Conservation (phyloP, 345 rosid genomes). For the Sisymbrium irio region DNA sequence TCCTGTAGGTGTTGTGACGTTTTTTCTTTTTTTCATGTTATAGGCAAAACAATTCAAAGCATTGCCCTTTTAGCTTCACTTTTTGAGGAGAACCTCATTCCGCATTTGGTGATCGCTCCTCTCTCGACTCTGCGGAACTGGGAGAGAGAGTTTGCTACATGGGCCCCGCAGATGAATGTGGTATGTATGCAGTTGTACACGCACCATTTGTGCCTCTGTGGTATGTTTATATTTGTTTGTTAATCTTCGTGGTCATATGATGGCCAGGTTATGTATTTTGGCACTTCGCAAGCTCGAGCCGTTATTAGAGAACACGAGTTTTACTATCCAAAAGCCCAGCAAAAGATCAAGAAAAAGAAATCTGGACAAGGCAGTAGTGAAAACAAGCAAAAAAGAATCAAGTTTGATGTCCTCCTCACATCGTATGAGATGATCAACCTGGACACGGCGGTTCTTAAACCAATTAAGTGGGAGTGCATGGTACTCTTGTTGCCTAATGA, state of each 20-base stretch:
- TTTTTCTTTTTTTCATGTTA: constrained; percentile 29
- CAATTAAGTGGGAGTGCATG: constrained; percentile 99
- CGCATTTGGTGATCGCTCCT: constrained; percentile 98
- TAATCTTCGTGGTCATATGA: constrained; percentile 11
- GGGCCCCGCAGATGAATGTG: constrained; percentile 99
- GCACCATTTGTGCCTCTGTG: constrained; percentile 5
- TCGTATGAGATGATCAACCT: constrained; percentile 98
- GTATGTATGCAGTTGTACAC: constrained; percentile 46
- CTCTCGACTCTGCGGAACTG: constrained; percentile 97
- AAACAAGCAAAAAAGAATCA: constrained; percentile 92
- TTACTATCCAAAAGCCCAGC: constrained; percentile 67
- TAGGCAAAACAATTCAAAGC: constrained; percentile 99
- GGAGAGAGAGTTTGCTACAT: constrained; percentile 97
- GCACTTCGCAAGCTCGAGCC: constrained; percentile 80
- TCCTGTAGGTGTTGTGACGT: background rate
- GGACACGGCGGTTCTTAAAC: constrained; percentile 75
- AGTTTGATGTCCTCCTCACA: constrained; percentile 96
- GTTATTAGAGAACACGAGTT: constrained; percentile 92
- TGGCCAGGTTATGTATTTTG: constrained; percentile 89
- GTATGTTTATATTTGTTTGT: background rate
- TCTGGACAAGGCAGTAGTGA: constrained; percentile 72
- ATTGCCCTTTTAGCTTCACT: constrained; percentile 98
- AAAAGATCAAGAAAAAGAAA: constrained; percentile 87
- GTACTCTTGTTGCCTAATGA: constrained; percentile 41
- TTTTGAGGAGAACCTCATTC: constrained; percentile 54